Evolutionary conservation across 2,329 filamentous ascomycete species (phyloP), one percentile per base, ranked within the genome.

Genomic region (Neocucurbitaria cava): DNA sequence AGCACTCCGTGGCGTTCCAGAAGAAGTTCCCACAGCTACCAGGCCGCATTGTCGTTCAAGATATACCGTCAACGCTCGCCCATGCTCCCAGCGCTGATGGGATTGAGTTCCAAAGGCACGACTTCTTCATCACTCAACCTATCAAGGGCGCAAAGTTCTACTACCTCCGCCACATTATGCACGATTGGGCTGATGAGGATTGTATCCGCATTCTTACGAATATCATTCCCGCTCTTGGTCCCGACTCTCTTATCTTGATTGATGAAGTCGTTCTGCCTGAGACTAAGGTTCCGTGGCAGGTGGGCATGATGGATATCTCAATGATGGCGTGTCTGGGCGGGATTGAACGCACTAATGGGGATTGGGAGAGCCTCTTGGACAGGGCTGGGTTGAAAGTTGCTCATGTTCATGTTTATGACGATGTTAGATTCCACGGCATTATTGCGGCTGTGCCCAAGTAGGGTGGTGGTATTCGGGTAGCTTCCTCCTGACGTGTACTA

Each of bases 111-210:
- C 47, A 63, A 31, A 53, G 52, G 10, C 65, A 75, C 21, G 70
- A 75, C 40, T 76, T 75, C 61, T 75, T 74, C 54, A 64, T 49
- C 1, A 48, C 56, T 2, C 73, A 76, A 24, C 58, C 65, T 1
- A 49, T 72, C 33, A 59, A 62, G 8, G 65, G 59, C 8, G 72
- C 71, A 2, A 71, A 71, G 31, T 68, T 72, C 21, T 75, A 74
- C 51, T 71, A 74, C 31, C 50, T 75, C 7, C 58, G 66, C 11
- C 63, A 69, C 43, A 67, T 76, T 13, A 49, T 74, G 45, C 72
- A 76, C 45, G 71, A 76, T 48, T 75, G 71, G 71, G 53, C 61
- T 0, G 65, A 74, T 41, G 61, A 61, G 3, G 62, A 70, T 24
- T 63, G 62, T 9, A 45, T 72, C 18, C 56, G 58, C 18, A 74